phyloP scores from a whole-genome alignment of 306 rosid species.

The Ammopiptanthus mongolicus region DNA sequence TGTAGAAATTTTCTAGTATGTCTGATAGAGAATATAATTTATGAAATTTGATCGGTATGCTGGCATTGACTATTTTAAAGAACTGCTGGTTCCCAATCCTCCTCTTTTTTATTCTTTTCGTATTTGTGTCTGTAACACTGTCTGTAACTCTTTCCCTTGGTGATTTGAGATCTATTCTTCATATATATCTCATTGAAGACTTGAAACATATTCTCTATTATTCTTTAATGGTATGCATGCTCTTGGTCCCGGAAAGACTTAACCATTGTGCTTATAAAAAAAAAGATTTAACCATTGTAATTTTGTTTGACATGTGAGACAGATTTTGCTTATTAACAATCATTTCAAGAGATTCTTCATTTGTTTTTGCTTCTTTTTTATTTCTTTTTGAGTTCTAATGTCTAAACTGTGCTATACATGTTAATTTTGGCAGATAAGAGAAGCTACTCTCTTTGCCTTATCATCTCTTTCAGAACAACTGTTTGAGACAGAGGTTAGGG shows the following conservation, averaged over 20 bases:
- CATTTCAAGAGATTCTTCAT: not conserved
- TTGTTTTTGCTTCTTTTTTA: not conserved
- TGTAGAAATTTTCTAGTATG: constrained; percentile 5
- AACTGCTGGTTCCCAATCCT: not conserved
- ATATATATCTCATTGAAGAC: not conserved
- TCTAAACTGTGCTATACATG: constrained; percentile 21
- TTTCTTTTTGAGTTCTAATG: not conserved
- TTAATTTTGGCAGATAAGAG: constrained; percentile 66
- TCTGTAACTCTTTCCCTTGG: not conserved
- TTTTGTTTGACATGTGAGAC: not conserved
- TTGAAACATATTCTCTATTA: constrained; percentile 11
- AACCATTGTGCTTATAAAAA: no score
- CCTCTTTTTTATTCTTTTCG: not conserved
- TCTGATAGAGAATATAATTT: not conserved
- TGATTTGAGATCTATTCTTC: not conserved
- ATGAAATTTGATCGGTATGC: not conserved
- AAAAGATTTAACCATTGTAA: not conserved
- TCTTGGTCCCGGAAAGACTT: constrained; percentile 10
- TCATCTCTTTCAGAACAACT: constrained; percentile 76
- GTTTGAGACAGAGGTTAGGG: constrained; percentile 67
- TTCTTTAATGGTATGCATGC: not conserved
- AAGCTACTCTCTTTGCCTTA: constrained; percentile 78
- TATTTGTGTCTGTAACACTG: not conserved
- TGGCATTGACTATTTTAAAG: not conserved
- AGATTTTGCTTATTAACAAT: not conserved